Conservation (phyloP, 2,329 filamentous ascomycete genomes). For the Beauveria brongniartii region DNA sequence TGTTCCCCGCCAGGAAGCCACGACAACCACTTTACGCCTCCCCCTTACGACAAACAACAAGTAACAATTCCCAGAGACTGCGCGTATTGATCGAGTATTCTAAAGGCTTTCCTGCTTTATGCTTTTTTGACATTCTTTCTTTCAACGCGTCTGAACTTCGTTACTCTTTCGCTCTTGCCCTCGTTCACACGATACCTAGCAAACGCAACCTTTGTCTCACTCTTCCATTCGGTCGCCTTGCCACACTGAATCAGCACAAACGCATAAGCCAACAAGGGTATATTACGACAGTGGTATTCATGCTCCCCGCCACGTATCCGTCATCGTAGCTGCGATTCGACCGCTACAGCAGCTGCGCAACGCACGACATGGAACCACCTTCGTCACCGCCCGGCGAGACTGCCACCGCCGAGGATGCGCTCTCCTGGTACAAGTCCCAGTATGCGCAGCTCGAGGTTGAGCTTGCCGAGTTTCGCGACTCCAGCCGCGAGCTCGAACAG, state of each 20-base stretch:
- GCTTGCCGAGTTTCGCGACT: conserved; percentile 86
- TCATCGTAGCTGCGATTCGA: conserved; percentile 9
- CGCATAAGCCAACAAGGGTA: background rate
- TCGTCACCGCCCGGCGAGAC: conserved; percentile 53
- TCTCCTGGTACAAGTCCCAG: conserved; percentile 92
- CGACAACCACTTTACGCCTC: conserved; percentile 2
- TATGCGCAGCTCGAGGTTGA: conserved; percentile 90
- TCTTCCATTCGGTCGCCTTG: background rate
- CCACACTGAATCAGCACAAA: background rate
- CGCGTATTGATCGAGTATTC: background rate
- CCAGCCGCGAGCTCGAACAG: conserved; percentile 86
- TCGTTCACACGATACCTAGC: background rate
- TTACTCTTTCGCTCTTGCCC: background rate
- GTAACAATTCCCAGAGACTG: background rate
- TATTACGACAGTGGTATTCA: background rate
- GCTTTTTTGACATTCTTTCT: background rate
- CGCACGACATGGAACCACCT: conserved; percentile 45
- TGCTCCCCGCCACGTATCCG: background rate
- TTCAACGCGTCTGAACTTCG: background rate
- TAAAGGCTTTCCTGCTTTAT: background rate
- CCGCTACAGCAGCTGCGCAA: conserved; percentile 10
- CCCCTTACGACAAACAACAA: background rate
- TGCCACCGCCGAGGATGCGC: conserved; percentile 59
- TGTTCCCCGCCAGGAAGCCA: conserved; percentile 4
- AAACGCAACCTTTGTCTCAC: background rate